Base-by-base conservation (phyloP, 2,329 filamentous ascomycete species). In the Cercospora sp. region DNA sequence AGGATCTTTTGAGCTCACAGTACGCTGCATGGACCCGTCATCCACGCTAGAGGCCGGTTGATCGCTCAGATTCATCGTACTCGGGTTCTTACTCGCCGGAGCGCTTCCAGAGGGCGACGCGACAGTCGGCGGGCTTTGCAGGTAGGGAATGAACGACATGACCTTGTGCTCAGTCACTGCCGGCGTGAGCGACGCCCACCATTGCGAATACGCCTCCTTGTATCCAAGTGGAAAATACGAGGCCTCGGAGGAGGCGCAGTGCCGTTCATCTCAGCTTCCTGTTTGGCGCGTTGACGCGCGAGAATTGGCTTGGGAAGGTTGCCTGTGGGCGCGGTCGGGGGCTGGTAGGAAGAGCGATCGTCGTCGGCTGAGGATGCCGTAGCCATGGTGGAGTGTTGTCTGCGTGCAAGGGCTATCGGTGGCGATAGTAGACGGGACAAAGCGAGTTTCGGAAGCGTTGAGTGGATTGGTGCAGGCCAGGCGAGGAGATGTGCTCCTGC, bases 201-300 rank as follows among this genome's bases (percentile, higher is more conserved):
- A 98, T 85, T 98, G 94, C 73, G 87, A 90, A 71, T 93, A 92
- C 16, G 92, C 94, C 67, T 97, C 93, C 76, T 94, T 95, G 82
- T 97, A 97, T 61, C 93, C 90, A 24, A 98, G 82, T 2, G 95
- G 94, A 73, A 99, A 98, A 64, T 77, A 81, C 59, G 70, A 73
- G 12, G 66, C 62, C 59, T 73, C 10, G 65, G 65, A 65, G 59
- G 66, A 60, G 61, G 67, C 51, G 58, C 63, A 60, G 55, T 57
- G 61, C 64, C 67, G 60, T 65, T 61, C 28, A 67, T 69, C 16
- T 71, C 71, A 37, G 70, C 72, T 32, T 76, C 74, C 57, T 77
- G 71, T 60, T 74, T 72, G 21, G 70, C 70, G 26, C 78, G 76
- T 37, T 79, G 76, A 5, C 77, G 72, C 8, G 78, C 78, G 18